phyloP scores from a whole-genome alignment of 2,329 filamentous ascomycete species.

The Onygena corvina region DNA sequence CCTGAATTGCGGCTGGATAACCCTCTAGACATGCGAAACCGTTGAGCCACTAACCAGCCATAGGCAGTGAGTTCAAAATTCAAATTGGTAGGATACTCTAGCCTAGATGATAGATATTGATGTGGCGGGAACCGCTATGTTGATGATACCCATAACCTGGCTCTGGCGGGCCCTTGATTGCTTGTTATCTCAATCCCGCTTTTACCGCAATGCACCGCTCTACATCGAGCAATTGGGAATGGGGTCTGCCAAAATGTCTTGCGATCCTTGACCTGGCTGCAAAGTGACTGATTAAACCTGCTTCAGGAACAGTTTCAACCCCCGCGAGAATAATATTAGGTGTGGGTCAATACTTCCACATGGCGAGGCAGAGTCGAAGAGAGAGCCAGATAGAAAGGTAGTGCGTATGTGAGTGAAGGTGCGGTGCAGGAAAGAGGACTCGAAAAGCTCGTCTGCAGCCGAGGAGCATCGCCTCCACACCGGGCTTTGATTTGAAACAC shows the following conservation, averaged over 20 bases:
- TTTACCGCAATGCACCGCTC: not conserved
- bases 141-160: not conserved
- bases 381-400: too few relatives aligned
- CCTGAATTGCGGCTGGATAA: not conserved
- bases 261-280: not conserved
- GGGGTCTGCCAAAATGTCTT: constrained; percentile 1
- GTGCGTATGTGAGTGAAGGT: too few relatives aligned
- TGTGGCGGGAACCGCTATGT: too few relatives aligned
- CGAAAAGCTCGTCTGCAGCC: not conserved
- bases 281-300: not conserved
- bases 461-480: not conserved
- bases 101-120: too few relatives aligned
- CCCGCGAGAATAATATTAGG: not conserved
- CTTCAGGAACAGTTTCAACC: constrained; percentile 3
- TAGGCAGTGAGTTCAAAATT: too few relatives aligned
- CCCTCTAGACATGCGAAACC: not conserved
- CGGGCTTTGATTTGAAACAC: constrained; percentile 3
- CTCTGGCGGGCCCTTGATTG: not conserved
- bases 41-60: not conserved
- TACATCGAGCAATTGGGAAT: not conserved
- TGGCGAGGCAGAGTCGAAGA: too few relatives aligned
- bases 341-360: not conserved
- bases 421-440: not conserved
- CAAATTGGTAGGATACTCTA: too few relatives aligned
- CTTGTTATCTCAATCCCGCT: not conserved